phyloP scores from a whole-genome alignment of 2,329 filamentous ascomycete genomes.

The Arthroderma sp. region DNA sequence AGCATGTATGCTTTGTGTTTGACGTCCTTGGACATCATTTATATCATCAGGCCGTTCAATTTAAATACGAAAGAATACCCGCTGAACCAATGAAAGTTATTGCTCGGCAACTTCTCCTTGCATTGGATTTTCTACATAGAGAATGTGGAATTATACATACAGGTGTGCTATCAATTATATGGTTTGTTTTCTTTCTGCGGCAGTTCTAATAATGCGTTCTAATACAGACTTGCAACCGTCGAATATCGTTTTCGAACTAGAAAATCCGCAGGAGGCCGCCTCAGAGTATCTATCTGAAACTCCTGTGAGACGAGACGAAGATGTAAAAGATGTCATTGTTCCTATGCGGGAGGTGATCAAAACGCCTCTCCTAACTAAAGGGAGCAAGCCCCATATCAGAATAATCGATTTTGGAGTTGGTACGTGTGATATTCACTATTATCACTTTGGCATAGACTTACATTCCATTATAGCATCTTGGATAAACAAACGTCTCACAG shows the following conservation, averaged over 20 bases:
- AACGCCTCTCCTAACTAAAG: slow-evolving; percentile 13
- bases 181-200: neutral
- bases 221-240: slow-evolving; percentile 15
- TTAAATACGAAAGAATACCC: slow-evolving; percentile 14
- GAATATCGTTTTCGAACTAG: slow-evolving; percentile 16
- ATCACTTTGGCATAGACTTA: neutral
- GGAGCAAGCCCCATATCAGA: slow-evolving; percentile 9
- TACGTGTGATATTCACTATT: slow-evolving; percentile 5
- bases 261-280: slow-evolving; percentile 8
- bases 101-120: slow-evolving; percentile 15
- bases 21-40: slow-evolving; percentile 17
- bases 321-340: slow-evolving; percentile 1
- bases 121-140: slow-evolving; percentile 17
- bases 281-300: slow-evolving; percentile 12
- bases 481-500: slow-evolving; percentile 11
- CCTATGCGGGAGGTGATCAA: slow-evolving; percentile 15
- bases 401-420: slow-evolving; percentile 15
- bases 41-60: slow-evolving; percentile 13
- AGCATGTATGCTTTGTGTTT: slow-evolving; percentile 18
- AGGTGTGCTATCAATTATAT: slow-evolving; percentile 10
- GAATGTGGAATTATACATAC: slow-evolving; percentile 17
- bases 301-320: slow-evolving; percentile 7
- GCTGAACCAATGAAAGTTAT: slow-evolving; percentile 13
- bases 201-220: neutral
- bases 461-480: slow-evolving; percentile 10